A percentile compares a stretch with the other conserved stretches of the same genome.
These are phyloP conservation scores for Pulveroboletus frians DNA, from an alignment of 768 basidiomycete genomes.

Conservation along the genomic window DNA sequence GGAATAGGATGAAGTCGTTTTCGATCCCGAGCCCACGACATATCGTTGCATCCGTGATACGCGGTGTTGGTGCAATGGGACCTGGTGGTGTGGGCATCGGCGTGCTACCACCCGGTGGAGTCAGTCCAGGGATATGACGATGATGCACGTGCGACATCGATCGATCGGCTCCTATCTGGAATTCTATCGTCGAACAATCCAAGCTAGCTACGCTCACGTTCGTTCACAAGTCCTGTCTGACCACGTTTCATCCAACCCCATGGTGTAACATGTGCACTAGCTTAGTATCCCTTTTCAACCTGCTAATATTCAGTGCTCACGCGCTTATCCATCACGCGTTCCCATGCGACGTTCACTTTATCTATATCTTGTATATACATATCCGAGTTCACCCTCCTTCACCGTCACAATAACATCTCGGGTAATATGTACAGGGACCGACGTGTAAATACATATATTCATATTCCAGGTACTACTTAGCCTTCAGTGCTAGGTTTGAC, in stretches of 20 bases:
- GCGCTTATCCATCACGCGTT: background rate
- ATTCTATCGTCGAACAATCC: background rate
- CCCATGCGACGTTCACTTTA: background rate
- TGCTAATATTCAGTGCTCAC: background rate
- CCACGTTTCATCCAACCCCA: background rate
- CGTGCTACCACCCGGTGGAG: constrained; percentile 16
- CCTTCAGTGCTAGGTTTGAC: too few species aligned
- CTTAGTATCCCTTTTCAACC: background rate
- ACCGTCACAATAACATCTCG: background rate
- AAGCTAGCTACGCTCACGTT: background rate
- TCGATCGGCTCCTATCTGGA: background rate
- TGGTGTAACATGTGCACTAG: background rate
- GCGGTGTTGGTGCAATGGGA: constrained; percentile 38
- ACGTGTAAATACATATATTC: too few species aligned
- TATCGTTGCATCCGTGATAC: constrained; percentile 36
- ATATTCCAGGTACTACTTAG: too few species aligned
- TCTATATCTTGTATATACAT: background rate
- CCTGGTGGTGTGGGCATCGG: background rate
- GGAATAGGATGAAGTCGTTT: constrained; percentile 14
- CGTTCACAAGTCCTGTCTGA: background rate
- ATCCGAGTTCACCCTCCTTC: background rate
- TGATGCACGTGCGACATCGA: background rate
- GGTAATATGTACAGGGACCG: too few species aligned
- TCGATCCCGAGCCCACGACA: constrained; percentile 16
- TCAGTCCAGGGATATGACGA: background rate